These are phyloP conservation scores for Metschnikowia peoriensis DNA, from an alignment of 805 yeast species.

Conservation along the genomic window DNA sequence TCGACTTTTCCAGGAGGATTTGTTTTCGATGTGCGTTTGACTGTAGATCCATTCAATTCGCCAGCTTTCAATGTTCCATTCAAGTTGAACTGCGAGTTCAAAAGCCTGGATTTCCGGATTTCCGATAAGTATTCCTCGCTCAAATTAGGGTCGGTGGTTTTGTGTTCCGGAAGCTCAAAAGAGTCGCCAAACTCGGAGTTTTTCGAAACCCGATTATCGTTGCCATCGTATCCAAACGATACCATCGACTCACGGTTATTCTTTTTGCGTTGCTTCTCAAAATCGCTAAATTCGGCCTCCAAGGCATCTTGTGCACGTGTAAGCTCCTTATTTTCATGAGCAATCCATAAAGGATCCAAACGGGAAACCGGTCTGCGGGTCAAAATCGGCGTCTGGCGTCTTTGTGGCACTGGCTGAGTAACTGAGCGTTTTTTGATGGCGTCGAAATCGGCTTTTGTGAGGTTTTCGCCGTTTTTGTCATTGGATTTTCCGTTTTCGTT, in stretches of 20 bases:
- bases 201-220: constrained; percentile 19
- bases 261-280: constrained; percentile 16
- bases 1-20: background rate
- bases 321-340: constrained; percentile 48
- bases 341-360: constrained; percentile 55
- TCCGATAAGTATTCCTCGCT: constrained; percentile 46
- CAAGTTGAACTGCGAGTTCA: constrained; percentile 41
- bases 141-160: constrained; percentile 33
- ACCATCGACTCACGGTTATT: constrained; percentile 35
- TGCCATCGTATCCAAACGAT: constrained; percentile 27
- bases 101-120: constrained; percentile 42
- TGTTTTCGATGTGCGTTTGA: constrained; percentile 6
- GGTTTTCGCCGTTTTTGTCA: constrained; percentile 2
- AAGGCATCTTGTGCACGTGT: constrained; percentile 44
- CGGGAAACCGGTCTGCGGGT: constrained; percentile 57
- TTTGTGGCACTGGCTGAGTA: constrained; percentile 38
- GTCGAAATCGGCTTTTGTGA: constrained; percentile 47
- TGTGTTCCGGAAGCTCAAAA: constrained; percentile 39
- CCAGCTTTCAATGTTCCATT: constrained; percentile 10
- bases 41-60: constrained; percentile 2
- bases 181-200: constrained; percentile 15
- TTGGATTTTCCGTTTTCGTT: constrained; percentile 6
- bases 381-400: constrained; percentile 36
- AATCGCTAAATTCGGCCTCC: constrained; percentile 32
- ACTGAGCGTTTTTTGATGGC: constrained; percentile 45